Conservation (phyloP, 129 eudicot species). For the Chrysanthemum makinoi region DNA sequence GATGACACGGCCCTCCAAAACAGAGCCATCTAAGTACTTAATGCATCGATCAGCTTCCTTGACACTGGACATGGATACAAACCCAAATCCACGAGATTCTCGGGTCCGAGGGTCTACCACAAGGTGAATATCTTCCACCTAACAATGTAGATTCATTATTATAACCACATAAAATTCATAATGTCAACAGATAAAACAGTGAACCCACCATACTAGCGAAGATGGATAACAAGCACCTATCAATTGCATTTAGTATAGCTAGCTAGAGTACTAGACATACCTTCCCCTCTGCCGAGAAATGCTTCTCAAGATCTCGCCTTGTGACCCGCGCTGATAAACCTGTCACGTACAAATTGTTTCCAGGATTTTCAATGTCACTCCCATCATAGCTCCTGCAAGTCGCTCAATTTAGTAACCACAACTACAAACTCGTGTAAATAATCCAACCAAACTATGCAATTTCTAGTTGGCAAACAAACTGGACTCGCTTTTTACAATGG, state of each 20-base stretch:
- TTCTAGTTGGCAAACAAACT: neutral
- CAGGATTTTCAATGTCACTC: conserved; percentile 84
- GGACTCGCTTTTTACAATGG: neutral
- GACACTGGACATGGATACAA: conserved; percentile 79
- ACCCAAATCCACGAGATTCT: conserved; percentile 93
- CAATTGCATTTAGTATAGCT: neutral
- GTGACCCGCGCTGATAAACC: conserved; percentile 81
- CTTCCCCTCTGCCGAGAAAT: conserved; percentile 83
- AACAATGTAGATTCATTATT: neutral
- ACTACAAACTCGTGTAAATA: neutral
- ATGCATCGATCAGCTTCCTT: conserved; percentile 80
- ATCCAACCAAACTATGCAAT: neutral
- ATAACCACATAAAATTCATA: neutral
- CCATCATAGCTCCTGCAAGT: conserved; percentile 62
- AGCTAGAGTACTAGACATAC: conserved; percentile 25
- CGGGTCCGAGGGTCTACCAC: conserved; percentile 89
- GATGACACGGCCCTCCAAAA: conserved; percentile 90
- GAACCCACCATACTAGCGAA: neutral
- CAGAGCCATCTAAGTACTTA: conserved; percentile 74
- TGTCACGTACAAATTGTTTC: conserved; percentile 90
- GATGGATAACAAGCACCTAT: neutral
- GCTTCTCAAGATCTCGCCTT: conserved; percentile 74
- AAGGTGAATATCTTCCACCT: conserved; percentile 91
- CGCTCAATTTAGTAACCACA: neutral
- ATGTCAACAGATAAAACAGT: neutral